Conservation (phyloP, 495 filamentous ascomycete species). For the Podospora comata region DNA sequence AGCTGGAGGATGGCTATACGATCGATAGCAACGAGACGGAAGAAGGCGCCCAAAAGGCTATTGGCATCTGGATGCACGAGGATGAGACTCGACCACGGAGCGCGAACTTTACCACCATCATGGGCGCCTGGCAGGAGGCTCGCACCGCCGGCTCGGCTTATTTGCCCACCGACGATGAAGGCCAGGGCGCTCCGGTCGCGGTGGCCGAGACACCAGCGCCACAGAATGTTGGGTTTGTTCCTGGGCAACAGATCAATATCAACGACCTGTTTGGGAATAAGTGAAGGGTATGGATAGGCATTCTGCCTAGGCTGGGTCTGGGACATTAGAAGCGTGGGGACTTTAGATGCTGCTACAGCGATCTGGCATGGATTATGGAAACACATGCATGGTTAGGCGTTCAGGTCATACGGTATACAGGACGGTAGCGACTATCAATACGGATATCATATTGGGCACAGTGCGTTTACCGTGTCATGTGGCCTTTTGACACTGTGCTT, state of each 20-base stretch:
- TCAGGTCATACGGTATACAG: neutral
- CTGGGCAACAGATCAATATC: constrained; percentile 31
- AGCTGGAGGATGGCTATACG: constrained; percentile 33
- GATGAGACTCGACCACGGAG: constrained; percentile 42
- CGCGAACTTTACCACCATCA: constrained; percentile 37
- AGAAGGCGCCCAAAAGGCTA: constrained; percentile 26
- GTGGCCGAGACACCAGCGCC: constrained; percentile 7
- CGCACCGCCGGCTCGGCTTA: constrained; percentile 13
- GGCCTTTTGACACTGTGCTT: neutral
- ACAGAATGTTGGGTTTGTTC: constrained; percentile 1
- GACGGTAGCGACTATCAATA: neutral
- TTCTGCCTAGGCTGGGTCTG: neutral
- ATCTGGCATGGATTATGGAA: neutral
- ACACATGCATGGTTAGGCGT: neutral
- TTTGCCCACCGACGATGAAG: constrained; percentile 11
- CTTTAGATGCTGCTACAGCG: neutral
- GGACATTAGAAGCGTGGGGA: neutral
- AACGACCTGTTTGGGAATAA: constrained; percentile 34
- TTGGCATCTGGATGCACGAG: constrained; percentile 49
- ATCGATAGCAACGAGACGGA: constrained; percentile 32
- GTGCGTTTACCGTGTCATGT: neutral
- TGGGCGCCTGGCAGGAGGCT: constrained; percentile 39
- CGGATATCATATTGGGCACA: neutral
- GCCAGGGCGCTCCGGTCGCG: constrained; percentile 8
- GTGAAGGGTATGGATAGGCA: neutral